These are phyloP conservation scores for Emergomyces pasteurianus DNA, from an alignment of 2,329 filamentous ascomycete genomes.

Conservation along the genomic window DNA sequence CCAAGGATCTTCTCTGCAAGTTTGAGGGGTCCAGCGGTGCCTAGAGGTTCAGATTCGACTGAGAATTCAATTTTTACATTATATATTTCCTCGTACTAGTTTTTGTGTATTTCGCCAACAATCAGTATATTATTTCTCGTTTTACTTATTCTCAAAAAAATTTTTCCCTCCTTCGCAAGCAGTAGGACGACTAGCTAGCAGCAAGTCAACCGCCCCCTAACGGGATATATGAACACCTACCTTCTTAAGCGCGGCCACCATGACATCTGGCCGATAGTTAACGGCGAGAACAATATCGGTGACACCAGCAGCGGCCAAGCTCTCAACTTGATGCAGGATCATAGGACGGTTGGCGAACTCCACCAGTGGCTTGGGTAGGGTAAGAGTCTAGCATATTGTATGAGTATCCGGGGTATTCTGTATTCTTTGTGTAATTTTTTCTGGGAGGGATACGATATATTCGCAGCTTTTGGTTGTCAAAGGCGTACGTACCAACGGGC, in stretches of 20 bases:
- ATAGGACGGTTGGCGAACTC: slow-evolving; percentile 99
- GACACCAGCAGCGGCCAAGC: slow-evolving; percentile 81
- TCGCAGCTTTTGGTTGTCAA: not conserved
- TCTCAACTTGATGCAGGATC: slow-evolving; percentile 97
- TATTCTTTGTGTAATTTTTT: not conserved
- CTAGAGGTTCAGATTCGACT: slow-evolving; percentile 87
- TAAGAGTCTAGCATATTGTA: slow-evolving; percentile 60
- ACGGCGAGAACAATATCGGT: slow-evolving; percentile 96
- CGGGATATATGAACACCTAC: slow-evolving; percentile 33
- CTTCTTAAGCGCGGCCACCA: slow-evolving; percentile 87
- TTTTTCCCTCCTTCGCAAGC: not conserved
- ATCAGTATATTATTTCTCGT: not conserved
- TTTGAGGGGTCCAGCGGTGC: slow-evolving; percentile 90
- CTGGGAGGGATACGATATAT: not conserved
- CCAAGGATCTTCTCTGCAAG: slow-evolving; percentile 82
- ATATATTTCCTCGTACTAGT: slow-evolving; percentile 77
- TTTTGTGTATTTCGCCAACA: not conserved
- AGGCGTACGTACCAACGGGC: slow-evolving; percentile 64
- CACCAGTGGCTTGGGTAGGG: slow-evolving; percentile 91
- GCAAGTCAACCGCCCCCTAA: not conserved
- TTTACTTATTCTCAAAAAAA: not conserved
- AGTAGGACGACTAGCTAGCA: not conserved
- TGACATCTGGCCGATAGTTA: slow-evolving; percentile 97
- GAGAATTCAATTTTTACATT: slow-evolving; percentile 96
- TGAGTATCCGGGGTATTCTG: not conserved